Base-by-base conservation (phyloP, 139 green algal genomes). In the Dunaliella primolecta region DNA sequence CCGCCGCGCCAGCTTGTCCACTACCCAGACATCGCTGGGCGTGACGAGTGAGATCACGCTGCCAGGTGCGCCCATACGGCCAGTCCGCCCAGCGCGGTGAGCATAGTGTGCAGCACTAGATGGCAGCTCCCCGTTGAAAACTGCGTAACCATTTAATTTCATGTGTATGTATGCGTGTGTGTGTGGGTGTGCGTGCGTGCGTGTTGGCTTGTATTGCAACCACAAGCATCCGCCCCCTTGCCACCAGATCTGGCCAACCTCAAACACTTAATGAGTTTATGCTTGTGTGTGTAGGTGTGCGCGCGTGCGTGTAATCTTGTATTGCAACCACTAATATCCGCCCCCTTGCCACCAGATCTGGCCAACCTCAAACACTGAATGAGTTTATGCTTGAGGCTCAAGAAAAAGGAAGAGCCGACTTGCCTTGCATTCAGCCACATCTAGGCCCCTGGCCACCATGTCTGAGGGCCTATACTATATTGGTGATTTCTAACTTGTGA, bases 41-140 rank as follows among this genome's bases (percentile, higher is more conserved):
- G 90, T 87, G 1, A 93, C 91, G 1, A 98, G 70, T 0, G 88
- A 93, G 2, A 98, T 83, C 3, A 98, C 95, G 0, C 82, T 86
- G 11, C 96, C 96, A 0, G 84, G 82, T 1, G 93, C 90, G 24
- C 94, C 94, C 29, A 91, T 90, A 29, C 95, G 91, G 0, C 94
- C 96, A 0, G 96, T 97, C 24, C 96, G 90, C 24, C 96, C 96
- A 0, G 96, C 96, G 1, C 96, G 81, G 90, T 98, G 96, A 1
- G 93, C 95, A 81, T 98, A 99, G 88, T 98, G 94, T 0, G 92
- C 83, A 0, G 93, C 92, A 32, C 93, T 93, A 0, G 88, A 94
- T 20, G 96, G 96, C 82, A 99, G 88, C 89, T 99, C 96, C 83
- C 97, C 82, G 83, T 99, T 94, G 86, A 98, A 91, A 0, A 99